These are phyloP conservation scores for Fusarium pseudocircinatum DNA, from an alignment of 2,329 filamentous ascomycete genomes.

Conservation along the genomic window DNA sequence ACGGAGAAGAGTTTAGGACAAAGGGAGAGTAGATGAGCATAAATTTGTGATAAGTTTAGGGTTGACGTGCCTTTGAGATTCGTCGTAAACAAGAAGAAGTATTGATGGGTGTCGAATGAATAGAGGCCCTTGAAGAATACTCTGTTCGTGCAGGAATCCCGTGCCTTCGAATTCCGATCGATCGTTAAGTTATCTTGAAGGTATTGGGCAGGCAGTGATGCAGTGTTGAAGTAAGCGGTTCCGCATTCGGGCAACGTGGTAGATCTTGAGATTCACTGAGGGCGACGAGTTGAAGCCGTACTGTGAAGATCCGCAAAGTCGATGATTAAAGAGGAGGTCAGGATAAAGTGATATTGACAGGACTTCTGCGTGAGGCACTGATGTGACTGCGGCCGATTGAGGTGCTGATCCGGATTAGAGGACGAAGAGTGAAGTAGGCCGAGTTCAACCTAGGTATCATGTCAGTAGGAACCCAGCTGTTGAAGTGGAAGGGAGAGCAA, in stretches of 20 bases:
- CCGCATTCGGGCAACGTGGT: background rate
- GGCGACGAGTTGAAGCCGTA: accelerated
- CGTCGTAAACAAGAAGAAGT: too few relatives aligned
- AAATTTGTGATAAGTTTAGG: background rate
- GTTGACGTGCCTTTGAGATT: background rate
- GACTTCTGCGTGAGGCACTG: too few relatives aligned
- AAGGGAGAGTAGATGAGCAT: background rate
- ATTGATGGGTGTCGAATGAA: too few relatives aligned
- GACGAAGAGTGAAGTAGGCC: background rate
- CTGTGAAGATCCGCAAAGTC: background rate
- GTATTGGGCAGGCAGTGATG: background rate
- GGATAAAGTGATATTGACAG: background rate
- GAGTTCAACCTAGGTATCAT: background rate
- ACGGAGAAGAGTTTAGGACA: background rate
- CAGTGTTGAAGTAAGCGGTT: too few relatives aligned
- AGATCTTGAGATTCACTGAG: background rate
- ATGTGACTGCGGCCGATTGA: background rate
- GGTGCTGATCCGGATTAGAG: too few relatives aligned
- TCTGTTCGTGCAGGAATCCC: background rate
- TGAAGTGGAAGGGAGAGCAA: background rate
- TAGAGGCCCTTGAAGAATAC: background rate
- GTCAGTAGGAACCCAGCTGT: background rate
- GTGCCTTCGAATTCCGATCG: background rate
- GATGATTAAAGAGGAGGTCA: accelerated
- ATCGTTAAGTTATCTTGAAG: background rate